A percentile compares a stretch with the other conserved stretches of the same genome.
Conservation (phyloP, 2,329 filamentous ascomycete species). For the Hypoxylon sp. region DNA sequence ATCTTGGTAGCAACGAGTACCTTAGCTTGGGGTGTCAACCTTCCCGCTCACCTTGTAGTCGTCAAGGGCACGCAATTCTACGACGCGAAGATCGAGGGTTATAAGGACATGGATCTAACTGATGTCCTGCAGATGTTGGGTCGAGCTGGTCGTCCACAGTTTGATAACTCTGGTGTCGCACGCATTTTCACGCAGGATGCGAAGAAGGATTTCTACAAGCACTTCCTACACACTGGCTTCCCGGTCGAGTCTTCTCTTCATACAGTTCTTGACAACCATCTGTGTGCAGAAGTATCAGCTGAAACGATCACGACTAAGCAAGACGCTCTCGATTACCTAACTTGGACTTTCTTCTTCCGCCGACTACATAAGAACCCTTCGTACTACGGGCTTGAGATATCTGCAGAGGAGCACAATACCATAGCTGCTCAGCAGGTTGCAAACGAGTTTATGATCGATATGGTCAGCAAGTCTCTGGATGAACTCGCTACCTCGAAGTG, state of each 20-base stretch:
- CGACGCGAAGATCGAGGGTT: slow-evolving; percentile 96
- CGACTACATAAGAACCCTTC: slow-evolving; percentile 97
- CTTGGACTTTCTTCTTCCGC: slow-evolving; percentile 99
- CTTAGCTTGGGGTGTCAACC: slow-evolving; percentile 96
- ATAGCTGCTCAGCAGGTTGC: slow-evolving; percentile 84
- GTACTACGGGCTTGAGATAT: slow-evolving; percentile 95
- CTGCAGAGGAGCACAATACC: slow-evolving; percentile 89
- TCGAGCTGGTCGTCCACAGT: slow-evolving; percentile 92
- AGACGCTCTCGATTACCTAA: slow-evolving; percentile 95
- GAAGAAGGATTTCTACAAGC: slow-evolving; percentile 99
- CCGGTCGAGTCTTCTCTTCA: slow-evolving; percentile 96
- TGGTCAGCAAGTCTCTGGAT: slow-evolving; percentile 85
- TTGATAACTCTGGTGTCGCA: slow-evolving; percentile 94
- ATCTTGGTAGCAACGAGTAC: slow-evolving; percentile 96
- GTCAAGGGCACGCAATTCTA: slow-evolving; percentile 99
- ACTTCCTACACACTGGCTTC: slow-evolving; percentile 97
- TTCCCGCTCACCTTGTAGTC: slow-evolving; percentile 94
- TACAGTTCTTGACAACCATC: slow-evolving; percentile 95
- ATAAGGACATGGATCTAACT: slow-evolving; percentile 98
- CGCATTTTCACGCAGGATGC: slow-evolving; percentile 97
- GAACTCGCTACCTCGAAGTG: slow-evolving; percentile 88
- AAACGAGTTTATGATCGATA: slow-evolving; percentile 92
- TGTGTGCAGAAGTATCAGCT: slow-evolving; percentile 92
- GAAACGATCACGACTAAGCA: slow-evolving; percentile 94
- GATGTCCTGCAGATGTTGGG: slow-evolving; percentile 98